These are phyloP conservation scores for Heimioporus sp. DNA, from an alignment of 768 basidiomycete genomes.

Conservation along the genomic window DNA sequence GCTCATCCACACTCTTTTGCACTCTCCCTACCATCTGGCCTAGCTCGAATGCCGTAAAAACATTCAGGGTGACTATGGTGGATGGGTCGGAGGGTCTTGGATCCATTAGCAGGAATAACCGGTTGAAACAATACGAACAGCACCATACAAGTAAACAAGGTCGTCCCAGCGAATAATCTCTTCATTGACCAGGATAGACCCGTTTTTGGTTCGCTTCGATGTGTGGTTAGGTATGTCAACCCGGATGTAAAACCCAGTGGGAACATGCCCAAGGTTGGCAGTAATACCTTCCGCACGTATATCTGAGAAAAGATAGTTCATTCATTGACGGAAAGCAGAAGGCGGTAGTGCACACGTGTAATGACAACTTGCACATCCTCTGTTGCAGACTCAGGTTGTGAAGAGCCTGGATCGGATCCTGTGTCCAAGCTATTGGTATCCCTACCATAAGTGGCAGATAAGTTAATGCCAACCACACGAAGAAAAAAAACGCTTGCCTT, in stretches of 20 bases:
- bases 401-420: background rate
- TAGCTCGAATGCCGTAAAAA: constrained; percentile 9
- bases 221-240: background rate
- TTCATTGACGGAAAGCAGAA: no score
- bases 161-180: constrained; percentile 12
- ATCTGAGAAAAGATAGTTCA: background rate
- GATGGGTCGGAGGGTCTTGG: constrained; percentile 4
- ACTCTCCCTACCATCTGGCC: constrained; percentile 9
- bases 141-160: constrained; percentile 4
- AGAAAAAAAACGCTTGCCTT: background rate
- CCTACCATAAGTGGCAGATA: background rate
- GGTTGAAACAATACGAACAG: background rate
- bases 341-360: background rate
- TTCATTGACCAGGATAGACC: background rate
- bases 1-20: background rate
- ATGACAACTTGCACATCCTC: background rate
- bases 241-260: constrained; percentile 13
- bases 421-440: background rate
- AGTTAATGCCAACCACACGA: background rate
- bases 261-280: constrained; percentile 10
- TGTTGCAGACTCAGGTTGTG: background rate
- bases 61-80: background rate
- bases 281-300: constrained; percentile 10
- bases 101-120: background rate
- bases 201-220: constrained; percentile 3